A percentile compares a stretch with the other conserved stretches of the same genome.
Evolutionary conservation across 208 protist species (phyloP).

Genomic region (Trypanosoma theileri): DNA sequence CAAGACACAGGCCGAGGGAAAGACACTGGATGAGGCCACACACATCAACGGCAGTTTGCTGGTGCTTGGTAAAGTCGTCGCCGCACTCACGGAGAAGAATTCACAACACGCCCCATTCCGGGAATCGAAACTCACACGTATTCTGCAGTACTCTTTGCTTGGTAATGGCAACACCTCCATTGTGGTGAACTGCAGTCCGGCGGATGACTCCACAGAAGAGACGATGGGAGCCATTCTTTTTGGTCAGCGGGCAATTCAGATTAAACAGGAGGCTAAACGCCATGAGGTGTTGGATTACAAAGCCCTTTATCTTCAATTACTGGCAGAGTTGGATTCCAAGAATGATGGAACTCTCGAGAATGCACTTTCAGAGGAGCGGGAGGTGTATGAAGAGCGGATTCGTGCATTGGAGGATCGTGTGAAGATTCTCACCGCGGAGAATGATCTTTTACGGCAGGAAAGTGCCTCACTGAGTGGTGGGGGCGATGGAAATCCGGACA

Average conservation of each 20-base stretch:
- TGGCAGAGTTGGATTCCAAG: slow-evolving; percentile 85
- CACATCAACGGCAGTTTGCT: slow-evolving; percentile 97
- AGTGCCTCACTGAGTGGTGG: slow-evolving; percentile 38
- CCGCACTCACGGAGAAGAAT: slow-evolving; percentile 76
- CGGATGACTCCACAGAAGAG: slow-evolving; percentile 85
- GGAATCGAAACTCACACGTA: slow-evolving; percentile 94
- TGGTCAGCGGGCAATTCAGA: slow-evolving; percentile 91
- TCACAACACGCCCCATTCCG: slow-evolving; percentile 87
- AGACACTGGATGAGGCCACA: slow-evolving; percentile 92
- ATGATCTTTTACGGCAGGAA: slow-evolving; percentile 56
- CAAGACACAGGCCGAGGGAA: slow-evolving; percentile 91
- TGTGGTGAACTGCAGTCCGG: slow-evolving; percentile 88
- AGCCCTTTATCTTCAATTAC: slow-evolving; percentile 83
- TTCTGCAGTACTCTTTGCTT: slow-evolving; percentile 91
- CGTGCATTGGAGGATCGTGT: slow-evolving; percentile 56
- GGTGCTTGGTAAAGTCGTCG: slow-evolving; percentile 88
- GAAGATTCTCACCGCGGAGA: slow-evolving; percentile 64
- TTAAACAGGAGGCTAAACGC: slow-evolving; percentile 88
- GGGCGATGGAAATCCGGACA: neutral
- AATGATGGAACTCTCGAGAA: slow-evolving; percentile 77
- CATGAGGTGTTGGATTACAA: slow-evolving; percentile 93
- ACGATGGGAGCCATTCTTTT: slow-evolving; percentile 87
- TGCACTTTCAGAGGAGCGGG: slow-evolving; percentile 68
- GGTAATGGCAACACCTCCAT: slow-evolving; percentile 92
- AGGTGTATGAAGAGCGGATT: slow-evolving; percentile 77